Conservation (phyloP, 257 asterid species). For the Fraxinus pennsylvanica region DNA sequence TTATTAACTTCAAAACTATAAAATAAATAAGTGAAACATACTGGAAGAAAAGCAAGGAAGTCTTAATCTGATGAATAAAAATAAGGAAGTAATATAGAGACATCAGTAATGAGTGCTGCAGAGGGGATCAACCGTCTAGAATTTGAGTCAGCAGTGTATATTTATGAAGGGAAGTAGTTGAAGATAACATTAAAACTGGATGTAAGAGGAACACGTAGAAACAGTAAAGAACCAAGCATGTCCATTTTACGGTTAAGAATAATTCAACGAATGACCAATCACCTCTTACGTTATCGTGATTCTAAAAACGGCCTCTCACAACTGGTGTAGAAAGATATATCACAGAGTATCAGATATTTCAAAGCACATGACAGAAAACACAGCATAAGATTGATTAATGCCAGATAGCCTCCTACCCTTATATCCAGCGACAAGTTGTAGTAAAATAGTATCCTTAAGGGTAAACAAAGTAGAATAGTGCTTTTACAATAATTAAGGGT, state of each 20-base stretch:
- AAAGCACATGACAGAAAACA: not conserved
- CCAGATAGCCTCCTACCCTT: not conserved
- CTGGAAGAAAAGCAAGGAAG: not conserved
- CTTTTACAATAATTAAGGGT: not conserved
- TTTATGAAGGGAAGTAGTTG: slow-evolving; percentile 7
- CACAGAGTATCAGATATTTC: not conserved
- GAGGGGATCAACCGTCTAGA: slow-evolving; percentile 1
- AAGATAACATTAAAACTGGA: slow-evolving; percentile 4
- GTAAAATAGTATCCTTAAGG: not conserved
- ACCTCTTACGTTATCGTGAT: not conserved
- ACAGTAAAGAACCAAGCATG: slow-evolving; percentile 4
- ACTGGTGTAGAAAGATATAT: not conserved
- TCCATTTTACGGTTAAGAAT: not conserved
- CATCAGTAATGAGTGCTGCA: slow-evolving; percentile 21
- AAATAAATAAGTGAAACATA: slow-evolving; percentile 9
- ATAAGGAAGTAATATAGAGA: slow-evolving; percentile 15
- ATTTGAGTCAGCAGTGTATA: slow-evolving; percentile 1
- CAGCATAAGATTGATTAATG: not conserved
- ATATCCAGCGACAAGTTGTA: not conserved
- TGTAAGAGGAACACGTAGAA: slow-evolving; percentile 6
- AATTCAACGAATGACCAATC: not conserved
- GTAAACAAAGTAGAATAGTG: not conserved
- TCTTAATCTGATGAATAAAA: not conserved
- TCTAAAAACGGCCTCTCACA: not conserved
- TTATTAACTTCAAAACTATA: not conserved